phyloP scores from a whole-genome alignment of 345 rosid genomes.

The Lumnitzera racemosa region DNA sequence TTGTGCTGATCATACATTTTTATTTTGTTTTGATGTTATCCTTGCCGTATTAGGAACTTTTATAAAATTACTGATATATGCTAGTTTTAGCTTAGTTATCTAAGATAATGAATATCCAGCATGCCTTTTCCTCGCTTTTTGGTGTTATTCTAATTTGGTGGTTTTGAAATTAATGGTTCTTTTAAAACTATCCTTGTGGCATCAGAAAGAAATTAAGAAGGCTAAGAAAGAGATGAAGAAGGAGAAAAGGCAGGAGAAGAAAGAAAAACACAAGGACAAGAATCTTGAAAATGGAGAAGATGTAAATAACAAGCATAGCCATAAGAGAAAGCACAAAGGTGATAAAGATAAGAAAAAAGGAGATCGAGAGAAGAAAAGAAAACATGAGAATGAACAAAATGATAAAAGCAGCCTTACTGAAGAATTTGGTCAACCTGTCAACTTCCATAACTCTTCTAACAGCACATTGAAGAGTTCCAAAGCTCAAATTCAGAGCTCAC shows the following conservation, averaged over 20 bases:
- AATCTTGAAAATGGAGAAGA: conserved; percentile 18
- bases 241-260: conserved; percentile 22
- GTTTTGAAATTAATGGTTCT: conserved; percentile 15
- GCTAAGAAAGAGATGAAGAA: conserved; percentile 20
- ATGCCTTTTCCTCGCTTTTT: not conserved
- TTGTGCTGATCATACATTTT: no score
- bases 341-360: conserved; percentile 23
- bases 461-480: conserved; percentile 21
- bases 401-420: conserved; percentile 30
- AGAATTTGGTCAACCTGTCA: conserved; percentile 24
- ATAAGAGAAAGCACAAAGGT: conserved; percentile 30
- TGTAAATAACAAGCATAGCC: conserved; percentile 24
- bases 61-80: no score
- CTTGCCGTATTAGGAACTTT: no score
- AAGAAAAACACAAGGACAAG: conserved; percentile 23
- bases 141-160: not conserved
- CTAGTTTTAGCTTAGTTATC: no score
- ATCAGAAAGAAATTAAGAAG: conserved; percentile 31
- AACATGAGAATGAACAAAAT: conserved; percentile 8
- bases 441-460: conserved; percentile 25
- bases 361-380: conserved; percentile 20
- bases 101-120: no score
- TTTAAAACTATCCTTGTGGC: conserved; percentile 16
- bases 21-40: no score
- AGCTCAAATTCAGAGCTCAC: conserved; percentile 29